Evolutionary conservation across 2,329 filamentous ascomycete genomes (phyloP).

Genomic region (Diplodia mutila): DNA sequence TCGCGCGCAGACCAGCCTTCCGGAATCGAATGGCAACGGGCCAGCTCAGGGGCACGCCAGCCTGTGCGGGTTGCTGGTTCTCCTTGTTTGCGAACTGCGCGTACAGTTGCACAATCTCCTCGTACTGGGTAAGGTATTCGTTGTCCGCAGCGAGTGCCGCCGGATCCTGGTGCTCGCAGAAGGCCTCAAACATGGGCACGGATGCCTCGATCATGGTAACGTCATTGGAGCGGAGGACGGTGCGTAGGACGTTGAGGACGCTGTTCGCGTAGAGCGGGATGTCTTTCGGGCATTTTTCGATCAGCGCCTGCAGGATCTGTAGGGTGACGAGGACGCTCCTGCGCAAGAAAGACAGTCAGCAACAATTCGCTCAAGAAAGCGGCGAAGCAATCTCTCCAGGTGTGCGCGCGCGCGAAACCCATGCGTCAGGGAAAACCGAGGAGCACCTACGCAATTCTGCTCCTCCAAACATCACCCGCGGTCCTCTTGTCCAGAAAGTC

Average conservation of each 20-base stretch:
- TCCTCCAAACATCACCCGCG: constrained; percentile 85
- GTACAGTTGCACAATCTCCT: constrained; percentile 79
- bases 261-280: constrained; percentile 85
- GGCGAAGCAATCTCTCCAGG: background rate
- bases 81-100: constrained; percentile 75
- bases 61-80: constrained; percentile 45
- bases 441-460: constrained; percentile 74
- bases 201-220: constrained; percentile 93
- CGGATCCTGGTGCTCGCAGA: constrained; percentile 86
- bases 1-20: constrained; percentile 63
- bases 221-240: constrained; percentile 82
- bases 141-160: constrained; percentile 85
- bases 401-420: background rate
- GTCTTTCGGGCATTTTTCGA: constrained; percentile 90
- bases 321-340: constrained; percentile 95
- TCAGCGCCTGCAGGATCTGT: constrained; percentile 85
- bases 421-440: constrained; percentile 27
- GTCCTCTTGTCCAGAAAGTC: constrained; percentile 94
- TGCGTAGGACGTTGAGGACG: constrained; percentile 81
- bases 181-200: constrained; percentile 80
- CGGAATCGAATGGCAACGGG: constrained; percentile 71
- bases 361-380: background rate
- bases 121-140: constrained; percentile 79
- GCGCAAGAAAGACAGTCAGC: constrained; percentile 23
- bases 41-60: constrained; percentile 59